Evolutionary conservation across 2,329 filamentous ascomycete genomes (phyloP), one percentile per base, ranked within the genome.

Genomic region (Trichoderma breve): DNA sequence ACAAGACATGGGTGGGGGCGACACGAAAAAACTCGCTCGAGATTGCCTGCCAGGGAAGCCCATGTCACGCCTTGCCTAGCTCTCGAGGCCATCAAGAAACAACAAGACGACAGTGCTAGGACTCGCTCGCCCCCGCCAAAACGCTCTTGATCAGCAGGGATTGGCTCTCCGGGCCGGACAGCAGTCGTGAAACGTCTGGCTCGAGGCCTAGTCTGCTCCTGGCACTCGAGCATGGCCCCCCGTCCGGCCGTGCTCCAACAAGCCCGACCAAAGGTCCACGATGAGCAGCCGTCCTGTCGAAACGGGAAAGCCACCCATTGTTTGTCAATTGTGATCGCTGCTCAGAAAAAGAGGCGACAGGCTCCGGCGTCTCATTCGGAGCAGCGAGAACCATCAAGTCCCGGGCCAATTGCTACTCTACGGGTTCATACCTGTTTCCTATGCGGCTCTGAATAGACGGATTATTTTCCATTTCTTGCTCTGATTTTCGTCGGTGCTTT

Each of bases 111-210:
- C 26, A n/a, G 24, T 28, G 57, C 39, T 28, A 26, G 34, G 36
- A 34, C 57, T 47, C 21, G 39, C 57, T 47, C 21, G 39, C 34
- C 64, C 64, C 64, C 51, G 24, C 51, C 32, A 67, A 67, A 66
- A 32, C 34, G 47, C 64, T 70, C 67, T 70, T 70, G 67, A 70
- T 62, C 67, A 51, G 15, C 67, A 70, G 30, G 67, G 67, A 70
- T 61, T 70, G 67, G 67, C 57, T 62, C n/a, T 62, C 67, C 57
- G 67, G 67, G 34, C 67, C 67, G 67, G 67, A 51, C 67, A 70
- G 57, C 67, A 70, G 67, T 70, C 67, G 67, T 70, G 67, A 70
- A 70, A 70, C 67, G 57, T 70, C 39, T 70, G 67, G 67, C 39
- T 53, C 28, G 28, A 43, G 67, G 28, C 34, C 67, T 70, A 62